Evolutionary conservation across 805 yeast species (phyloP).

Genomic region (Lipomyces starkeyi): DNA sequence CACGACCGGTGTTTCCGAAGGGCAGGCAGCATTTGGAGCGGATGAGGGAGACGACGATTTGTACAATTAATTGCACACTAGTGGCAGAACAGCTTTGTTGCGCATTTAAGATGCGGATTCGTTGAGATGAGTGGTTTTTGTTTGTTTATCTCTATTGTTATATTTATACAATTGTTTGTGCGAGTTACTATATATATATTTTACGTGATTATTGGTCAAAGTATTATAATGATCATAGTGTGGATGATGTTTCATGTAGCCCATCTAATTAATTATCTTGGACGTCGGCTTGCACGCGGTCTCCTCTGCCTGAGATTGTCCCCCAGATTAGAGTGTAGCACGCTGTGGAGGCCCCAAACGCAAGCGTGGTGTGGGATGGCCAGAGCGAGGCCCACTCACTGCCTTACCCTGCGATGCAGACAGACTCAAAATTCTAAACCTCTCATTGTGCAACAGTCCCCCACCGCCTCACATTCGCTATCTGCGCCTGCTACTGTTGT

Average conservation of each 20-base stretch:
- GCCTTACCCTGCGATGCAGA: not conserved
- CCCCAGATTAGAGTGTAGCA: too few relatives aligned
- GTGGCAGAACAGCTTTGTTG: not conserved
- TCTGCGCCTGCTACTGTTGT: not conserved
- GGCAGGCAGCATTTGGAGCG: slow-evolving; percentile 50
- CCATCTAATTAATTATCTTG: too few relatives aligned
- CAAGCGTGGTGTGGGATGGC: not conserved
- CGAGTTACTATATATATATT: not conserved
- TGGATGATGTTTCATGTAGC: not conserved
- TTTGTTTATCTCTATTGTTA: slow-evolving; percentile 1
- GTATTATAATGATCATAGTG: not conserved
- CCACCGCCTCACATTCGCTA: not conserved
- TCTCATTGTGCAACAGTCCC: not conserved
- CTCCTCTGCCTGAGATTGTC: too few relatives aligned
- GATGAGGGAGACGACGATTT: slow-evolving; percentile 68
- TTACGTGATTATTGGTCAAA: not conserved
- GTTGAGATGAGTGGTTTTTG: not conserved
- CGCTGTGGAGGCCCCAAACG: too few relatives aligned
- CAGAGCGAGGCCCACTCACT: not conserved
- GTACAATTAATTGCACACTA: slow-evolving; percentile 53
- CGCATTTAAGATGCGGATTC: not conserved
- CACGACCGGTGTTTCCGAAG: slow-evolving; percentile 37
- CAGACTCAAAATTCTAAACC: not conserved
- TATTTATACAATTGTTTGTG: slow-evolving; percentile 1
- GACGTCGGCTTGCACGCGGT: too few relatives aligned